Evolutionary conservation across 1,139 yeast species (phyloP), one percentile per base, ranked within the genome.

Genomic region (Nakaseomyces bracarensis): DNA sequence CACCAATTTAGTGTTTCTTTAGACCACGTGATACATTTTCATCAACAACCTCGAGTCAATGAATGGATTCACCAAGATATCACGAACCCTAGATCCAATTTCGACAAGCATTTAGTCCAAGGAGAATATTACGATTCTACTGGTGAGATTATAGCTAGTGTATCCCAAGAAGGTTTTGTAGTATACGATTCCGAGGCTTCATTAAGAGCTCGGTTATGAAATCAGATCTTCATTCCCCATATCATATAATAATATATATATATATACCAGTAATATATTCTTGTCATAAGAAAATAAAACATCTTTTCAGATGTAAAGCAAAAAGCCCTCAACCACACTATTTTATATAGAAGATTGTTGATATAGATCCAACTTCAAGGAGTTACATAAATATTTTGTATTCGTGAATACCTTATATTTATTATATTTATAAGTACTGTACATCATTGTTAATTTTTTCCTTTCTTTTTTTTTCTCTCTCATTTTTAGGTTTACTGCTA

Each of bases 1-100:
- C 66, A 73, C 11, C 58, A 62, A 14, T 62, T 71, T 59, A 74
- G 79, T 35, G 81, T 79, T 8, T 76, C 83, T 13, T 62, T 82
- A 50, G 89, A 81, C 53, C 87, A 82, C 55, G 64, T 77, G 0
- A 71, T 83, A 16, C 80, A 80, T 58, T 80, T 82, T 64, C 87
- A 81, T 35, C 77, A 72, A 45, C 67, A 75, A 46, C 63, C 63
- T 5, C 71, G 71, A 45, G 68, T 71, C 2, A 70, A 73, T 39
- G 66, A 74, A 25, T 80, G 81, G 79, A 61, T 76, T 57, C 67
- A 71, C 13, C 71, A 73, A 44, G 68, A 74, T 39, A 66, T 75
- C 36, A 66, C 66, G 43, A 71, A 75, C 26, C 62, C 76, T n/a
- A 68, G 78, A 46, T 67, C 79, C 4, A 70, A 71, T 14, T 69